These are phyloP conservation scores for Fusarium austroafricanum DNA, from an alignment of 2,329 filamentous ascomycete genomes.

Conservation along the genomic window DNA sequence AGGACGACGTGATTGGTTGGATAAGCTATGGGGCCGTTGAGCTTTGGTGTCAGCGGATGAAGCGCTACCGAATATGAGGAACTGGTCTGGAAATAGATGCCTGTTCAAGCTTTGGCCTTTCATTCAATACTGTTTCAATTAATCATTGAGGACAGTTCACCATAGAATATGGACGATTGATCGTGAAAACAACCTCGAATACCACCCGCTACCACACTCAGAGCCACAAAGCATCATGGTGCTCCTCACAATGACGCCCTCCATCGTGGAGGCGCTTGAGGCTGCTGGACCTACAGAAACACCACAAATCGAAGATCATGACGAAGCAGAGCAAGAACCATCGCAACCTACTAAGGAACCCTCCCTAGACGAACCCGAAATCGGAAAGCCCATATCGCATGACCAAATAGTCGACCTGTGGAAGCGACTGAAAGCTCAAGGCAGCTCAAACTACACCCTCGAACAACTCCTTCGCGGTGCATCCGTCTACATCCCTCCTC, in stretches of 20 bases:
- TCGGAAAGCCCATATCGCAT: constrained; percentile 79
- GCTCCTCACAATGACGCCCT: constrained; percentile 78
- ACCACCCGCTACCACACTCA: accelerated
- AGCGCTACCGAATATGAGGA: constrained; percentile 23
- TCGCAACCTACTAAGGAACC: constrained; percentile 60
- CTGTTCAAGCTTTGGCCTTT: constrained; percentile 11
- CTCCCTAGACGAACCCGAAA: constrained; percentile 59
- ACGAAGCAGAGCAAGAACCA: constrained; percentile 35
- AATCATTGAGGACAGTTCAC: neutral
- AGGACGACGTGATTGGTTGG: constrained; percentile 15
- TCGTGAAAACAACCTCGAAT: no score
- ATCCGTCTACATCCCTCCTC: constrained; percentile 80
- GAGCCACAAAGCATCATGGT: constrained; percentile 66
- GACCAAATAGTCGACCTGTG: constrained; percentile 74
- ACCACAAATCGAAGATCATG: constrained; percentile 13
- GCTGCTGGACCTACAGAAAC: constrained; percentile 42
- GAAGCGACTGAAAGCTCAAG: constrained; percentile 58
- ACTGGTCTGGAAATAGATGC: constrained; percentile 21
- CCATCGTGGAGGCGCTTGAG: constrained; percentile 72
- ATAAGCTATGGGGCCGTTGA: constrained; percentile 9
- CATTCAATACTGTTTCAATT: neutral
- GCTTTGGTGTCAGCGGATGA: constrained; percentile 30
- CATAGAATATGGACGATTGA: neutral
- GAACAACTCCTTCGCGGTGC: constrained; percentile 79
- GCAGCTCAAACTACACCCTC: constrained; percentile 61